Conservation (phyloP, 2,329 filamentous ascomycete genomes). For the Shiraia sp. region DNA sequence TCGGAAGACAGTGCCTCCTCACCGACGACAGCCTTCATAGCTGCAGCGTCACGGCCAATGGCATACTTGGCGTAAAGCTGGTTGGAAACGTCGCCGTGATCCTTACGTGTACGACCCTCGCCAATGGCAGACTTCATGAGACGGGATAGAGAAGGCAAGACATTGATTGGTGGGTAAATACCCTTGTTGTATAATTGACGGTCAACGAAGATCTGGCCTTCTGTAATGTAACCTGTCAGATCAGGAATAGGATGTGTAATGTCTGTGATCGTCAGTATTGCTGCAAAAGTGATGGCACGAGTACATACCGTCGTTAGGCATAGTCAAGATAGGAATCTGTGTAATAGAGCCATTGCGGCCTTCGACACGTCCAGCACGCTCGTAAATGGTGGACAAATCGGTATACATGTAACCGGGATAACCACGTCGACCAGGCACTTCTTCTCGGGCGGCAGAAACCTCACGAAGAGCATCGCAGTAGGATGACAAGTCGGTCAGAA, state of each 20-base stretch:
- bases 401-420: constrained; percentile 99
- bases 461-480: constrained; percentile 99
- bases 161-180: constrained; percentile 98
- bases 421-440: constrained; percentile 98
- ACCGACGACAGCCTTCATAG: constrained; percentile 99
- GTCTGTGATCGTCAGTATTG: constrained; percentile 55
- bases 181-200: constrained; percentile 93
- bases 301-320: constrained; percentile 87
- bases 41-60: constrained; percentile 95
- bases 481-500: constrained; percentile 94
- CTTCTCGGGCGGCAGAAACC: constrained; percentile 95
- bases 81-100: constrained; percentile 98
- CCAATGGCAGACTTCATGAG: constrained; percentile 99
- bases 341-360: constrained; percentile 98
- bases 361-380: constrained; percentile 95
- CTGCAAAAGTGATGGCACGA: not conserved
- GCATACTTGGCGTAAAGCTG: constrained; percentile 99
- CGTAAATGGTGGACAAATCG: constrained; percentile 99
- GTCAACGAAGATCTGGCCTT: constrained; percentile 98
- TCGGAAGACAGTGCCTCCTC: constrained; percentile 94
- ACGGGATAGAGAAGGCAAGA: constrained; percentile 94
- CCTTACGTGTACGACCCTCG: constrained; percentile 92
- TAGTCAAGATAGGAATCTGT: constrained; percentile 97
- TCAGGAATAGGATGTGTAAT: constrained; percentile 99
- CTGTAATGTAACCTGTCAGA: constrained; percentile 98